These are phyloP conservation scores for Porcisia deanei DNA, from an alignment of 208 protist species.

Conservation along the genomic window DNA sequence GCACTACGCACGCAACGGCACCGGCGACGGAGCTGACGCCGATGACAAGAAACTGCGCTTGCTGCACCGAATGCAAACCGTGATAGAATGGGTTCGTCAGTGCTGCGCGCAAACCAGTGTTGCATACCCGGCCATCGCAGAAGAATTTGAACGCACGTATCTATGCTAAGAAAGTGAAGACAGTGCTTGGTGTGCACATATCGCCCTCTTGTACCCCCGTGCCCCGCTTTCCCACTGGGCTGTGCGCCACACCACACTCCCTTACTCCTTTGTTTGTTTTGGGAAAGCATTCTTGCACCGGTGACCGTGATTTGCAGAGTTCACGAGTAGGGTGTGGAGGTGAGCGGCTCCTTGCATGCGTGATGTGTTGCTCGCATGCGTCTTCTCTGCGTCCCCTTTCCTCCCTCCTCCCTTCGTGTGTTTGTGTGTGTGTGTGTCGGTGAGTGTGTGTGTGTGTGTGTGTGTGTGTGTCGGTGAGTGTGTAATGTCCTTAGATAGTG, in stretches of 20 bases:
- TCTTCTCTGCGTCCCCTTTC: not conserved
- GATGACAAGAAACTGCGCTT: slow-evolving; percentile 28
- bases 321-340: not conserved
- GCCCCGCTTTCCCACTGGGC: slow-evolving; percentile 1
- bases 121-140: slow-evolving; percentile 35
- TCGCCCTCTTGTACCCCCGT: slow-evolving; percentile 7
- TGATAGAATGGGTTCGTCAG: slow-evolving; percentile 57
- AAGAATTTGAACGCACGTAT: slow-evolving; percentile 46
- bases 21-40: slow-evolving; percentile 21
- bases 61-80: slow-evolving; percentile 46
- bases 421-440: not conserved
- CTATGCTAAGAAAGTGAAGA: slow-evolving; percentile 20
- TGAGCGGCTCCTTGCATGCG: not conserved
- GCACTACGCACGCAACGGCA: slow-evolving; percentile 18
- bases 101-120: slow-evolving; percentile 46
- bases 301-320: not conserved
- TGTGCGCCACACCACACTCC: not conserved
- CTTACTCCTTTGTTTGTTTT: not conserved
- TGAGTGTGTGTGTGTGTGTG: not conserved
- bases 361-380: not conserved
- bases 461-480: not conserved
- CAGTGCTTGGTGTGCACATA: not conserved
- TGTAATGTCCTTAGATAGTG: not conserved
- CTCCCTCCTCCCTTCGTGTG: not conserved
- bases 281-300: not conserved